Conservation (phyloP, 148 eudicot genomes). For the Fagopyrum esculentum region DNA sequence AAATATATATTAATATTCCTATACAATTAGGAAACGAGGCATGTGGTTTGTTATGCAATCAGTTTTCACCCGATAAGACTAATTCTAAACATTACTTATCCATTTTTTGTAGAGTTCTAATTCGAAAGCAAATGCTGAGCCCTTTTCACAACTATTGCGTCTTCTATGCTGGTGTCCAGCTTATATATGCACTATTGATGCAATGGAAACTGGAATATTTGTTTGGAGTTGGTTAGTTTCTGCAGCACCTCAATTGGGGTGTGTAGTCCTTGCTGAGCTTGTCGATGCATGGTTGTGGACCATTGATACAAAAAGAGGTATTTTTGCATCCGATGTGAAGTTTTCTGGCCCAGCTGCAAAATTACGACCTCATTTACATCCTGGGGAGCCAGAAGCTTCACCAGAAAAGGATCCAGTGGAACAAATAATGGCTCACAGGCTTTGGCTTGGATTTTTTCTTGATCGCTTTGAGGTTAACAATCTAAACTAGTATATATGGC, state of each 20-base stretch:
- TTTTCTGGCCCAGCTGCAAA: conserved; percentile 82
- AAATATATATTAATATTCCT: neutral
- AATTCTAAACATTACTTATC: neutral
- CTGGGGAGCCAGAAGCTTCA: conserved; percentile 82
- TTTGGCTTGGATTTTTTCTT: conserved; percentile 95
- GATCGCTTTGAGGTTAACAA: conserved; percentile 71
- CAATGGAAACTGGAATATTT: conserved; percentile 95
- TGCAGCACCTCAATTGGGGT: conserved; percentile 91
- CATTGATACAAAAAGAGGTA: conserved; percentile 85
- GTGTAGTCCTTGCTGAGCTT: conserved; percentile 94
- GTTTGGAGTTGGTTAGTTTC: conserved; percentile 99
- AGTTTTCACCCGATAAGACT: neutral
- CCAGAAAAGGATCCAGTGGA: conserved; percentile 90
- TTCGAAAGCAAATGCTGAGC: conserved; percentile 58
- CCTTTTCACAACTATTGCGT: conserved; percentile 89
- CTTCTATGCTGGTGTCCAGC: conserved; percentile 99
- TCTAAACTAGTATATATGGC: neutral
- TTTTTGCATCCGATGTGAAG: conserved; percentile 85
- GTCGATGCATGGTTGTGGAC: conserved; percentile 99
- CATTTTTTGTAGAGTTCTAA: conserved; percentile 47
- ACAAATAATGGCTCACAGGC: conserved; percentile 94
- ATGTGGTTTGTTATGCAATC: neutral
- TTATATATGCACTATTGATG: conserved; percentile 82
- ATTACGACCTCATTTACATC: conserved; percentile 86
- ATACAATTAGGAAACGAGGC: neutral